Evolutionary conservation across 306 rosid species (phyloP), one percentile per base, ranked within the genome.

Genomic region (Parietaria judaica): DNA sequence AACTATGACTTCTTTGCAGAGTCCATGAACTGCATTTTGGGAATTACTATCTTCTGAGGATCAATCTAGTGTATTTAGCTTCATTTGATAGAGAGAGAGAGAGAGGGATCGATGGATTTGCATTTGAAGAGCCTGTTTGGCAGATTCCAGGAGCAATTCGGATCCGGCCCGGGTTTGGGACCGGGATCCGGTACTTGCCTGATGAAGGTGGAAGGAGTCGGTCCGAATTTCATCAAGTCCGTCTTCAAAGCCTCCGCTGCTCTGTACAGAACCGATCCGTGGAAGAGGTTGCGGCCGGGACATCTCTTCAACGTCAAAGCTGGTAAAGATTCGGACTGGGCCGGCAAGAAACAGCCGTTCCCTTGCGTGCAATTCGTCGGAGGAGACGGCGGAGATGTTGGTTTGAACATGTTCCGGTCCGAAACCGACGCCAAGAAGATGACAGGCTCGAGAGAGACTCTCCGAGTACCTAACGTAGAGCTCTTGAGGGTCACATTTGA

Each of bases 151-250:
- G 94, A 86, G 56, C 87, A 83, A 64, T 86, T 86, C 68, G 85
- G 89, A 56, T 76, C 80, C 46, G 94, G 89, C 37, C 94, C 84
- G 14, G 86, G 86, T 35, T 69, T 85, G 37, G 94, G 88, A 66
- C 94, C 86, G 50, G 89, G 89, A 83, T 83, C 86, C 14, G 89
- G 86, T 67, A 70, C 89, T 52, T 83, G 86, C 58, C 73, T 86
- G 39, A 76, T 83, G 89, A 83, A 72, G 47, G 86, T 83, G 15
- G 86, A 83, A 62, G 85, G 75, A 67, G 70, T 83, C 76, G 60
- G 69, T 70, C 83, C 85, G 34, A 80, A 72, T 66, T 74, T 78
- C 68, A 80, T 86, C 11, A 78, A 73, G 77, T 83, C 75, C 3
- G 9, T 83, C 9, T 86, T 73, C 70, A 86, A 67, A 76, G 83